Evolutionary conservation across 2,329 filamentous ascomycete species (phyloP).

Genomic region (Cephalotrichum gorgonifer): DNA sequence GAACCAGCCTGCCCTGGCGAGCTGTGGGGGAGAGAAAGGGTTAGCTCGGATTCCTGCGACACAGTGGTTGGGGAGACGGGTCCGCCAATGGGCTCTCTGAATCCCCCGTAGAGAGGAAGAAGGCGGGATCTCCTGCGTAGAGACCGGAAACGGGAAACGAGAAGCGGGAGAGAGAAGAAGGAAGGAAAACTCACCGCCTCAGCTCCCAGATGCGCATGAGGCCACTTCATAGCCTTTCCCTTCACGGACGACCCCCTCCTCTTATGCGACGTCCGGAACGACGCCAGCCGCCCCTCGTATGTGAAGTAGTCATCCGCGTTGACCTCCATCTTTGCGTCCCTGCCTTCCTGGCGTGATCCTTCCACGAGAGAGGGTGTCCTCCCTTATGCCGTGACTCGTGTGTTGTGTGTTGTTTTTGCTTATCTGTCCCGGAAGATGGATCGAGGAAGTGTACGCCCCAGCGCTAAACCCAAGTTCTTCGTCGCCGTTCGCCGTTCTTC

Average conservation of each 20-base stretch:
- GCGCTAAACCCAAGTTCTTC: too few species aligned
- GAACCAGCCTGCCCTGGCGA: conserved; percentile 86
- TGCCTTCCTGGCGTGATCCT: not conserved
- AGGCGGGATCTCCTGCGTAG: not conserved
- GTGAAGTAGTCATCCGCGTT: conserved; percentile 42
- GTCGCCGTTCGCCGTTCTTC: too few species aligned
- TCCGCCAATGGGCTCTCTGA: too few species aligned
- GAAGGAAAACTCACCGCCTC: conserved; percentile 17
- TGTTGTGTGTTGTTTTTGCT: not conserved
- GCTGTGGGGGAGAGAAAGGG: conserved; percentile 33
- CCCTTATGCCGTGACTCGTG: not conserved
- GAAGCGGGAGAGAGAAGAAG: not conserved
- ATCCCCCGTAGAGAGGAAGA: not conserved
- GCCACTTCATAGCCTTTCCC: conserved; percentile 60
- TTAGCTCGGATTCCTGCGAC: too few species aligned
- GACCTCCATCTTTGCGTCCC: conserved; percentile 5
- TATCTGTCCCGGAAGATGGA: too few species aligned
- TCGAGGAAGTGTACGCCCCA: too few species aligned
- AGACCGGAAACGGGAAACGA: too few species aligned
- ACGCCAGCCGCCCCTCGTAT: conserved; percentile 66
- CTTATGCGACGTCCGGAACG: conserved; percentile 62
- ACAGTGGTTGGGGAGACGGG: conserved; percentile 4
- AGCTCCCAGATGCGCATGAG: conserved; percentile 42
- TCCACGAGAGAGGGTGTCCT: not conserved
- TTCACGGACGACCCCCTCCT: conserved; percentile 54